These are phyloP conservation scores for Chimonanthus praecox DNA, from an alignment of 164 flowering plant genomes.

Conservation along the genomic window DNA sequence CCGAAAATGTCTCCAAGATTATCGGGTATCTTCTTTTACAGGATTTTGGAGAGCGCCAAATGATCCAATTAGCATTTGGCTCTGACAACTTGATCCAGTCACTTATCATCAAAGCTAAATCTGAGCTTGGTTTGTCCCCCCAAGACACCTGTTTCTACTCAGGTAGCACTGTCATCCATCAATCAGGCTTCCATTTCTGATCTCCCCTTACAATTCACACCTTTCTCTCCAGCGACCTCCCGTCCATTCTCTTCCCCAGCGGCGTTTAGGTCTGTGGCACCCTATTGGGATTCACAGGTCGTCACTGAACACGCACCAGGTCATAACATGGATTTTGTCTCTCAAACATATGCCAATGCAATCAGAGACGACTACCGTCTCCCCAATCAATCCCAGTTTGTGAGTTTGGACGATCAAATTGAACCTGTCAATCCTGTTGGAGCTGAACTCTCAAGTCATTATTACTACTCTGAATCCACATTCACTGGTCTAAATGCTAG, in stretches of 20 bases:
- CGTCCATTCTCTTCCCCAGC: constrained; percentile 30
- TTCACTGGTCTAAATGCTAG: constrained; percentile 26
- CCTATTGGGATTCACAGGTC: constrained; percentile 44
- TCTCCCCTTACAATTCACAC: constrained; percentile 33
- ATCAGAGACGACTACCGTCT: constrained; percentile 30
- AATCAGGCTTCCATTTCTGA: constrained; percentile 29
- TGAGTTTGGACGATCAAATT: constrained; percentile 45
- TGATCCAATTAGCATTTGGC: constrained; percentile 60
- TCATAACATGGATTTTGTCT: constrained; percentile 26
- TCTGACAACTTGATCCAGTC: constrained; percentile 44
- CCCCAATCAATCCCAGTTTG: constrained; percentile 33
- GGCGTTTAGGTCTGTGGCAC: constrained; percentile 18
- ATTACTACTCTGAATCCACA: constrained; percentile 38
- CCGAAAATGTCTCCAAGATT: constrained; percentile 58
- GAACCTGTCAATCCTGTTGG: constrained; percentile 27
- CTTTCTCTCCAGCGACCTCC: constrained; percentile 40
- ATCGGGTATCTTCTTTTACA: constrained; percentile 57
- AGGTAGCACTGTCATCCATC: constrained; percentile 25
- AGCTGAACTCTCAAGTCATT: constrained; percentile 20
- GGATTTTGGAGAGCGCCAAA: constrained; percentile 49
- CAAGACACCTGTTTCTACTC: constrained; percentile 19
- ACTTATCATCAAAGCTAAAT: constrained; percentile 38
- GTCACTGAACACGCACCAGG: constrained; percentile 23
- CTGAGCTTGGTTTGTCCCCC: constrained; percentile 33
- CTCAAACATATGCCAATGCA: constrained; percentile 27